These are phyloP conservation scores for Sordariomycetes sp. DNA, from an alignment of 2,329 filamentous ascomycete species.

Conservation along the genomic window DNA sequence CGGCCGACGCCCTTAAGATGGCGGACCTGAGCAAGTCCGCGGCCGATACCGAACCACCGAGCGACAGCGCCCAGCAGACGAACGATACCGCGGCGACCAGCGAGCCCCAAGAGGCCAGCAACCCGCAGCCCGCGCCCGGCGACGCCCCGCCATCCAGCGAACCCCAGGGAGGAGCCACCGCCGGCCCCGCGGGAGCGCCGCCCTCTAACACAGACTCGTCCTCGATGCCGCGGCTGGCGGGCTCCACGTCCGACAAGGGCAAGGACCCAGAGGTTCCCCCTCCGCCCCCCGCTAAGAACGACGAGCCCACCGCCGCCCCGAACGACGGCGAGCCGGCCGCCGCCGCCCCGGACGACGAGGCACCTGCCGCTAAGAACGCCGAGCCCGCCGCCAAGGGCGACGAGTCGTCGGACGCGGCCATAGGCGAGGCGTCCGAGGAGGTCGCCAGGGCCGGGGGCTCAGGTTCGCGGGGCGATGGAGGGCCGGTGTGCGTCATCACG, in stretches of 20 bases:
- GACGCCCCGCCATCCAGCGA: not conserved
- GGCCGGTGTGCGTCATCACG: constrained; percentile 56
- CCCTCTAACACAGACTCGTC: not conserved
- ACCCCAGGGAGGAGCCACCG: no score
- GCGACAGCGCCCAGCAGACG: not conserved
- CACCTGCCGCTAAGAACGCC: not conserved
- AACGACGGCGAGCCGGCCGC: constrained; percentile 20
- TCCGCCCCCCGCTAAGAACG: constrained; percentile 5
- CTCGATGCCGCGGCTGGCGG: not conserved
- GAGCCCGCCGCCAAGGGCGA: constrained; percentile 17
- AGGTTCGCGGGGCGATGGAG: constrained; percentile 14
- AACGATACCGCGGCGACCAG: not conserved
- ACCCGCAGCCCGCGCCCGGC: not conserved
- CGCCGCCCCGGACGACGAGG: constrained; percentile 1
- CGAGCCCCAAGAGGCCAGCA: not conserved
- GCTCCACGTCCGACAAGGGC: not conserved
- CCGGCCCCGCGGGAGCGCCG: not conserved
- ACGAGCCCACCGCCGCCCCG: constrained; percentile 7
- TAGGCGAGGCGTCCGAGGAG: constrained; percentile 23
- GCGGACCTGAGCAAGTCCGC: not conserved
- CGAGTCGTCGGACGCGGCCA: constrained; percentile 23
- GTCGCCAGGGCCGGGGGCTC: constrained; percentile 21
- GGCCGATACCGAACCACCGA: not conserved
- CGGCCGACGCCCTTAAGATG: not conserved
- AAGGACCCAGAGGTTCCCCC: constrained; percentile 8